Conservation (phyloP, 805 yeast species). For the Torulaspora microellipsoides region DNA sequence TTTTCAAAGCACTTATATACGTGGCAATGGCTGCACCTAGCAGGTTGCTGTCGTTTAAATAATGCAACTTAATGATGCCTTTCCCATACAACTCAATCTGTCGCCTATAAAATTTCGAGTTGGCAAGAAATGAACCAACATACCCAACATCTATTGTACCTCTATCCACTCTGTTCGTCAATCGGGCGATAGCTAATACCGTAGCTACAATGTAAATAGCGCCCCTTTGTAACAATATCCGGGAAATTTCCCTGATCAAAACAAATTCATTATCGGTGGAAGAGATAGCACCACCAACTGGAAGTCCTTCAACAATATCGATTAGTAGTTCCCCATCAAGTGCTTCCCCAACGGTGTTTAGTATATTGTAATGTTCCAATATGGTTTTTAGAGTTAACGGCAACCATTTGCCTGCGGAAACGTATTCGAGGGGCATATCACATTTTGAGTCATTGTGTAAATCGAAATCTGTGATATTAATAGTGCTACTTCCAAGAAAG, state of each 20-base stretch:
- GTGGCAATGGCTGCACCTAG: constrained; percentile 28
- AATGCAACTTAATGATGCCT: constrained; percentile 14
- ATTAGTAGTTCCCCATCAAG: constrained; percentile 24
- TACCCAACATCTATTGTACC: constrained; percentile 20
- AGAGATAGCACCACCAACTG: background rate
- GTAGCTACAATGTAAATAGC: constrained; percentile 23
- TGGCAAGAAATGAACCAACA: constrained; percentile 28
- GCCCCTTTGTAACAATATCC: constrained; percentile 23
- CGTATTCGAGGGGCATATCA: constrained; percentile 30
- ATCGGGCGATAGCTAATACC: constrained; percentile 6
- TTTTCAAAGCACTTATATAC: constrained; percentile 1
- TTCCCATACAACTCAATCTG: constrained; percentile 14
- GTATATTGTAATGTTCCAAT: constrained; percentile 12
- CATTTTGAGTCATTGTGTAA: background rate
- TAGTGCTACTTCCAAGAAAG: constrained; percentile 21
- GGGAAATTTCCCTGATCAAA: constrained; percentile 11
- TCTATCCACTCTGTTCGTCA: background rate
- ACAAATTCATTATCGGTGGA: background rate
- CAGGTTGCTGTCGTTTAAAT: constrained; percentile 26
- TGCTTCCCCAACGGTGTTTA: background rate
- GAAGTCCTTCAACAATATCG: constrained; percentile 10
- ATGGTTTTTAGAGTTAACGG: constrained; percentile 22
- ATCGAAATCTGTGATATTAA: constrained; percentile 23
- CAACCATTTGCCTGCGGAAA: constrained; percentile 29
- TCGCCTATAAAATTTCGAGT: constrained; percentile 17